Percentiles rank a stretch among this genome's conserved stretches.
These are phyloP conservation scores for Malbranchea zuffiana DNA, from an alignment of 2,329 filamentous ascomycete species.

Conservation along the genomic window DNA sequence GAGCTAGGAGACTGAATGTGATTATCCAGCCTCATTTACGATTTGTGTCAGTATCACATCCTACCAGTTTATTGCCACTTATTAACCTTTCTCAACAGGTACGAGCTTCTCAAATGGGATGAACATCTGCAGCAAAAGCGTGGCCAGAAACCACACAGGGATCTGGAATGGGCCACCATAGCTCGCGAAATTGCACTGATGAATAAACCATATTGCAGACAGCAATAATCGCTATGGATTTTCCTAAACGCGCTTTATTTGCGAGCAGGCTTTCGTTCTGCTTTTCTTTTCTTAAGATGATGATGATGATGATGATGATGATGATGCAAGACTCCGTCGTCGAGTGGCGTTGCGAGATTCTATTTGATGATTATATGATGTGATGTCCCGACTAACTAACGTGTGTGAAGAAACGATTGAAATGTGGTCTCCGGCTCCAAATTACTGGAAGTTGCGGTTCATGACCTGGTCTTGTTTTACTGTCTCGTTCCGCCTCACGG, in stretches of 20 bases:
- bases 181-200: conserved; percentile 84
- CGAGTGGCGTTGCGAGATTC: no score
- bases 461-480: no score
- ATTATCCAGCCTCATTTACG: conserved; percentile 95
- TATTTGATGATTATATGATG: no score
- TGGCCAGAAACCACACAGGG: conserved; percentile 51
- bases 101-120: conserved; percentile 94
- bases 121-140: conserved; percentile 55
- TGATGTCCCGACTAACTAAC: no score
- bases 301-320: no score
- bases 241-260: no score
- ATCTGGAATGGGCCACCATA: conserved; percentile 85
- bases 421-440: no score
- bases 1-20: conserved; percentile 83
- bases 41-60: conserved; percentile 52
- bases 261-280: not conserved
- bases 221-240: conserved; percentile 8
- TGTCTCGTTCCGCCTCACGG: no score
- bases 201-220: conserved; percentile 71
- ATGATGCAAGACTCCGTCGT: no score
- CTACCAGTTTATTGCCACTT: not conserved
- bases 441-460: no score
- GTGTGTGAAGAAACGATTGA: no score
- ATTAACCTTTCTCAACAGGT: conserved; percentile 25
- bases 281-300: no score